Evolutionary conservation across 805 yeast species (phyloP).

Genomic region (Teunomyces tritomae): DNA sequence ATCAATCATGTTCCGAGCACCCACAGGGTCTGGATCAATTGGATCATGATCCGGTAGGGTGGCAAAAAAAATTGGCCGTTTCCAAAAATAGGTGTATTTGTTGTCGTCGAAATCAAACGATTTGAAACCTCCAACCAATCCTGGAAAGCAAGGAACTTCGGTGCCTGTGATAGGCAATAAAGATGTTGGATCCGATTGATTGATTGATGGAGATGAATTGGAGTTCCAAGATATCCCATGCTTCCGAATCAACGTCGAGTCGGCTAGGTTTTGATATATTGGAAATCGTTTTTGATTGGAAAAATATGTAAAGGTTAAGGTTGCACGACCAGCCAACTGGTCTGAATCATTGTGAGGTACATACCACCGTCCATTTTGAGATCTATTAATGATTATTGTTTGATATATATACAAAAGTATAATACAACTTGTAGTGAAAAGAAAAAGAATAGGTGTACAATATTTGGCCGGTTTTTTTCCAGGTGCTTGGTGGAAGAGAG

Average conservation of each 20-base stretch:
- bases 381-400: slow-evolving; percentile 12
- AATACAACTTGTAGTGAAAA: slow-evolving; percentile 18
- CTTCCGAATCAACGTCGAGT: background rate
- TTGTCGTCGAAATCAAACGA: background rate
- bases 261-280: background rate
- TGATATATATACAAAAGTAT: slow-evolving; percentile 14
- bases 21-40: background rate
- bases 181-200: background rate
- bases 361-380: slow-evolving; percentile 60
- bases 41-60: background rate
- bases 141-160: background rate
- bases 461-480: slow-evolving; percentile 7
- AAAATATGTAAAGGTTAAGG: background rate
- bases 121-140: background rate
- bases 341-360: slow-evolving; percentile 22
- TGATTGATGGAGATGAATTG: background rate
- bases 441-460: slow-evolving; percentile 15
- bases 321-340: background rate
- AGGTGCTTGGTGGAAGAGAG: slow-evolving; percentile 3
- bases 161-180: background rate
- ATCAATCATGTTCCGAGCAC: background rate
- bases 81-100: background rate
- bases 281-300: background rate
- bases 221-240: background rate
- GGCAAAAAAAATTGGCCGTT: background rate